phyloP scores from a whole-genome alignment of 495 filamentous ascomycete species.

The Lophiotrema nucula region DNA sequence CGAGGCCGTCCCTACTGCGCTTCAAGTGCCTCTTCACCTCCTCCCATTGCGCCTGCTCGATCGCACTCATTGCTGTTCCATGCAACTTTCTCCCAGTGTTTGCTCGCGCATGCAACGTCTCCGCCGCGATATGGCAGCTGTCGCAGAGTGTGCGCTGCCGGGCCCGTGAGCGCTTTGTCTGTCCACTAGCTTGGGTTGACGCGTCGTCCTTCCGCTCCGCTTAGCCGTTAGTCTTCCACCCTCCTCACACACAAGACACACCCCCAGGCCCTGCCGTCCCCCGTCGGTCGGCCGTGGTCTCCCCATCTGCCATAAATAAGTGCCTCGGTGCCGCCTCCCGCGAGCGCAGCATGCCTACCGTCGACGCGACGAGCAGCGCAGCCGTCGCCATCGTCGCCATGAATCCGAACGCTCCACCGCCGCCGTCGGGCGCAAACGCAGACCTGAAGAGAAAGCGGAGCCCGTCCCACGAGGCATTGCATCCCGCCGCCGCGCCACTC shows the following conservation, averaged over 20 bases:
- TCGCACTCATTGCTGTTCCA: neutral
- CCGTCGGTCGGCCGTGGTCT: slow-evolving; percentile 18
- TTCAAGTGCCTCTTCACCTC: neutral
- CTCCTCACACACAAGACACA: slow-evolving; percentile 16
- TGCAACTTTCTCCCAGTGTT: neutral
- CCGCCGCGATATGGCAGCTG: neutral
- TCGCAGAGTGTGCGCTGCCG: neutral
- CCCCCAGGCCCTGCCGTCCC: slow-evolving; percentile 16
- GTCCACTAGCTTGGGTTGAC: too few relatives aligned
- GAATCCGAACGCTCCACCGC: neutral
- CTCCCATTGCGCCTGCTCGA: too few relatives aligned
- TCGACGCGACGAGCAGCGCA: slow-evolving; percentile 2
- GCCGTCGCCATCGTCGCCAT: slow-evolving; percentile 1
- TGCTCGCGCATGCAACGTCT: neutral
- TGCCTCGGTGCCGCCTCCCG: slow-evolving; percentile 18
- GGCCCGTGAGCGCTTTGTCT: neutral
- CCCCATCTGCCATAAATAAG: slow-evolving; percentile 11
- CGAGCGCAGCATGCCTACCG: slow-evolving; percentile 10
- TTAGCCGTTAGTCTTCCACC: slow-evolving; percentile 14
- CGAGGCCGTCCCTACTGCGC: neutral
- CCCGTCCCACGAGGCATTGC: slow-evolving; percentile 47
- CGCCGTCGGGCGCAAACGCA: too few relatives aligned
- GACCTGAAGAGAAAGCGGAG: slow-evolving; percentile 60
- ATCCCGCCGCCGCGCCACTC: slow-evolving; percentile 43
- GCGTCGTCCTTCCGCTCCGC: slow-evolving; percentile 3